A percentile compares a stretch with the other conserved stretches of the same genome.
Conservation (phyloP, 345 rosid genomes). For the Citrus sinensis region DNA sequence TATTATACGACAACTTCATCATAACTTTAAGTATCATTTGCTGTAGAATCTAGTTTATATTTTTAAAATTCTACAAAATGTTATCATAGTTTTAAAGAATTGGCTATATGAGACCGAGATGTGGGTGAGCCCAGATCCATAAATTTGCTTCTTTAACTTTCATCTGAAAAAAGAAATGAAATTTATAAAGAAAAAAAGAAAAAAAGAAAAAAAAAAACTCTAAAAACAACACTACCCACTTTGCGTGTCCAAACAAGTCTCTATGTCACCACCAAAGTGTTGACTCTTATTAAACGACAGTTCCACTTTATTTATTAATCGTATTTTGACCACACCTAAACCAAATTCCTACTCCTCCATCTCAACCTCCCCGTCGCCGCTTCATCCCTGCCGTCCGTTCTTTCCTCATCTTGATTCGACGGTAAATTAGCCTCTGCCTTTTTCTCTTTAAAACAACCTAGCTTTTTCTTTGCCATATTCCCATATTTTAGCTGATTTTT, state of each 20-base stretch:
- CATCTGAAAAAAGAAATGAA: too few species aligned
- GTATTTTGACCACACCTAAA: neutral
- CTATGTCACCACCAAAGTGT: conserved; percentile 20
- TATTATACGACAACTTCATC: too few species aligned
- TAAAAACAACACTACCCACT: neutral
- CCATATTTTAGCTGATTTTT: neutral
- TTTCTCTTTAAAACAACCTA: neutral
- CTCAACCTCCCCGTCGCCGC: neutral
- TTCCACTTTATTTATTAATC: neutral
- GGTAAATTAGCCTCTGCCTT: neutral
- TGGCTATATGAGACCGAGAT: neutral
- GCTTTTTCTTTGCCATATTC: neutral
- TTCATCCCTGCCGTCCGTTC: neutral
- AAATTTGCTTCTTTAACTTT: too few species aligned
- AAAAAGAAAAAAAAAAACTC: too few species aligned
- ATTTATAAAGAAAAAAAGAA: too few species aligned
- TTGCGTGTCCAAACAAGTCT: conserved; percentile 22
- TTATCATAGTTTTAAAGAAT: neutral
- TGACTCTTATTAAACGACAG: conserved; percentile 12
- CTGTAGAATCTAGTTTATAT: too few species aligned
- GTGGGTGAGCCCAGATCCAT: neutral
- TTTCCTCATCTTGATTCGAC: neutral
- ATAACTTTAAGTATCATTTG: too few species aligned
- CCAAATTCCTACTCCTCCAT: neutral
- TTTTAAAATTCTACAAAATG: too few species aligned